A percentile compares a stretch with the other conserved stretches of the same genome.
phyloP scores from a whole-genome alignment of 306 rosid genomes.

The Lotus japonicus region DNA sequence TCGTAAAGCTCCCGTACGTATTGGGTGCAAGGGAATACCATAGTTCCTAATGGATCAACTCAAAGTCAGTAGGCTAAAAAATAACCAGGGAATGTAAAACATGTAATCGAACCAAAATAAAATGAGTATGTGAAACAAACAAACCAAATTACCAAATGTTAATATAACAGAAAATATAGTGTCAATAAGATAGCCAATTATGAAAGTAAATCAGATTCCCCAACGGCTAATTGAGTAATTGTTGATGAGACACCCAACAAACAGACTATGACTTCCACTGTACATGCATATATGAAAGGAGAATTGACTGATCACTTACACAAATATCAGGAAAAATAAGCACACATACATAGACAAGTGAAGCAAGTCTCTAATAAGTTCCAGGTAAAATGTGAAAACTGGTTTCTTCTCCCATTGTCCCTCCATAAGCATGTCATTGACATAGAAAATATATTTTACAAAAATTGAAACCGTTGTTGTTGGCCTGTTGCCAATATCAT shows the following conservation, averaged over 20 bases:
- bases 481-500: conserved; percentile 97
- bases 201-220: background rate
- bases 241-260: background rate
- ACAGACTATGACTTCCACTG: background rate
- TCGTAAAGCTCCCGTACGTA: conserved; percentile 97
- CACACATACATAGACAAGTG: conserved; percentile 94
- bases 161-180: background rate
- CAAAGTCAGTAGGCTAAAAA: conserved; percentile 19
- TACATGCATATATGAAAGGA: conserved; percentile 7
- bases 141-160: background rate
- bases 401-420: conserved; percentile 99
- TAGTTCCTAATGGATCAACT: conserved; percentile 53
- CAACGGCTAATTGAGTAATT: background rate
- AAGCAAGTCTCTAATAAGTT: conserved; percentile 91
- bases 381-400: conserved; percentile 93
- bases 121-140: background rate
- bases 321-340: conserved; percentile 90
- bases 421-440: conserved; percentile 91
- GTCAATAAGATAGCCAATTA: background rate
- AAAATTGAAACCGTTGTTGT: conserved; percentile 85
- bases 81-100: background rate
- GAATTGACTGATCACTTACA: conserved; percentile 53
- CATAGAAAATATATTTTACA: conserved; percentile 87
- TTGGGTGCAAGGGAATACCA: conserved; percentile 93
- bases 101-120: background rate